Conservation (phyloP, 2,329 filamentous ascomycete species). For the Aureobasidium sp. region DNA sequence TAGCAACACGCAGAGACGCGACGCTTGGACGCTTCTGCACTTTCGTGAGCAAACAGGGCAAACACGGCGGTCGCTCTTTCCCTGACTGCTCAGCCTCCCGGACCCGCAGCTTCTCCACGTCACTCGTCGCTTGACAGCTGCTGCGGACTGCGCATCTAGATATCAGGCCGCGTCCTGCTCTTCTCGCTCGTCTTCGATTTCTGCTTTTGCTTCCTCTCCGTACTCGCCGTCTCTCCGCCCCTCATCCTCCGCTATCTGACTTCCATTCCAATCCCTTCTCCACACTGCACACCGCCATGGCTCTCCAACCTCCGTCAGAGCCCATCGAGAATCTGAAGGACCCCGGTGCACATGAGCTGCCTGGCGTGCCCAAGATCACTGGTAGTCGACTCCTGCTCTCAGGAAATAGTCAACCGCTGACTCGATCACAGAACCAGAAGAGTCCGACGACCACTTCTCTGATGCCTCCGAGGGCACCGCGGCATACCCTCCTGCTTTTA, state of each 20-base stretch:
- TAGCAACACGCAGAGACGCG: slow-evolving; percentile 9
- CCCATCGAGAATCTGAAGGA: slow-evolving; percentile 22
- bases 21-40: background rate
- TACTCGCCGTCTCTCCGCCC: background rate
- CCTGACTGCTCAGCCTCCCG: background rate
- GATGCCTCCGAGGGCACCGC: slow-evolving; percentile 54
- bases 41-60: background rate
- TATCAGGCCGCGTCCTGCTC: background rate
- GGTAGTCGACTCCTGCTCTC: background rate
- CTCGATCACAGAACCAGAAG: slow-evolving; percentile 22
- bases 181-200: background rate
- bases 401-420: background rate
- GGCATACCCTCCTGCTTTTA: slow-evolving; percentile 38
- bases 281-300: background rate
- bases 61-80: background rate
- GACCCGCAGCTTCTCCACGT: slow-evolving; percentile 10
- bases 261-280: background rate
- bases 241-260: background rate
- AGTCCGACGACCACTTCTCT: slow-evolving; percentile 56
- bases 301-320: slow-evolving; percentile 21
- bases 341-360: slow-evolving; percentile 24
- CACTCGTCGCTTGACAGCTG: background rate
- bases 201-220: background rate
- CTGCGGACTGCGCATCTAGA: background rate
- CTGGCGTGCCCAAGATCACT: slow-evolving; percentile 15